Base-by-base conservation (phyloP, 345 rosid genomes). In the Erodium maritimum region DNA sequence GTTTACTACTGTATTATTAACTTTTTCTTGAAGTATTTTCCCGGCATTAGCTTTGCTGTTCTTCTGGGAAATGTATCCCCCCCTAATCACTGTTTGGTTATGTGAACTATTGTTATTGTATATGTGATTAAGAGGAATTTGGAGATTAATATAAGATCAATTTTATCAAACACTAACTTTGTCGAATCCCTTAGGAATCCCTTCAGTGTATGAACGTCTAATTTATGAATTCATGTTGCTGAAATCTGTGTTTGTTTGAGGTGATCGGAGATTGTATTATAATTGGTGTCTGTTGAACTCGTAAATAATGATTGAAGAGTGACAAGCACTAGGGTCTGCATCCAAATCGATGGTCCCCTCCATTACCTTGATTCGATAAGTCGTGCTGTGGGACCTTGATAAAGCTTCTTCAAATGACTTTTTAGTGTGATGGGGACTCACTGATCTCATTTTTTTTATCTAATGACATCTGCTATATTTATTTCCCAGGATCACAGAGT, bases 321-420 rank as follows among this genome's bases (percentile, higher is more conserved):
- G 64, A 66, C 59, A 65, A 61, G 75, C 73, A 67, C 65, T 69
- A 60, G 59, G 68, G 77, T 77, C 77, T 71, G 71, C 75, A 74
- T 74, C 84, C 65, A 37, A 54, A 62, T 61, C 65, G 61, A 69
- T 75, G 91, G 88, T 75, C 96, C 91, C 94, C 80, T 71, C 86
- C 82, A 83, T 37, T 37, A 37, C 14, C 13, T 37, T 70, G 77
- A 69, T 9, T 72, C 59, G 78, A 73, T 67, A 62, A 65, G 75
- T 79, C 77, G 56, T 64, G 55, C 54, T 69, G 82, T 79, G 82
- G 87, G 87, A 75, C 56, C 75, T 71, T 73, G 61, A 73, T 67
- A 69, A 78, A 79, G 83, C 71, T 67, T 68, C 70, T 64, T 74
- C 19, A 60, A n/a, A 60, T 18, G 37, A 59, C 67, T 77, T 75